Base-by-base conservation (phyloP, 495 filamentous ascomycete genomes). In the Aspergillus coremiiformis region DNA sequence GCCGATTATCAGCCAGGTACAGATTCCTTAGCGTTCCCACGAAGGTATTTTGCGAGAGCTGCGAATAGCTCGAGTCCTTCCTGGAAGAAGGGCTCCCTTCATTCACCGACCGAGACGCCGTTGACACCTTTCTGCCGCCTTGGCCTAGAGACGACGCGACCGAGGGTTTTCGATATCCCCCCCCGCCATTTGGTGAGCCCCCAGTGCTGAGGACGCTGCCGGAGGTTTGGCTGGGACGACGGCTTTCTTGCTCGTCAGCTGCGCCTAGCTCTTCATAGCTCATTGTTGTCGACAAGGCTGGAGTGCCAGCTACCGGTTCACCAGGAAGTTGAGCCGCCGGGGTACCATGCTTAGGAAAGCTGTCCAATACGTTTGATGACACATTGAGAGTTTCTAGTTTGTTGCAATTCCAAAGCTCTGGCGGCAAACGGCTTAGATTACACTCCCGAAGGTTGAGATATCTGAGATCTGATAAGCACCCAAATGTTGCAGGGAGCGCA, bases 341-440 rank as follows among this genome's bases (percentile, higher is more conserved):
- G 24, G 82, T 81, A 19, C 81, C 81, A 39, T 83, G 87, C 56
- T 95, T 96, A 0, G 93, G 93, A 60, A 99, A 97, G 47, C 75
- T 81, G 17, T 89, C 84, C 3, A 99, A 71, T 9, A 96, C 80
- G 58, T 99, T 99, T 7, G 93, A 94, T 1, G 91, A 96, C 15
- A 95, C 84, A 66, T 99, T 99, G 43, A 99, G 77, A 0, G 86
- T 89, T 63, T 96, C 90, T 49, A 99, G 69, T 59, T 84, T 90
- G 52, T 81, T 80, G 41, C 90, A 88, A 75, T 86, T 87, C 93
- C 93, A 99, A 11, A 97, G 76, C 58, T 99, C 93, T 58, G 87
- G 81, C 5, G 93, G 93, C 27, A 99, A 75, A 46, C 81, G 83
- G 57, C 85, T 84, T 39, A 99, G 74, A 61, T 95, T 97, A 69